phyloP scores from a whole-genome alignment of 1,284 basidiomycete species.

The Ganoderma resinaceum region DNA sequence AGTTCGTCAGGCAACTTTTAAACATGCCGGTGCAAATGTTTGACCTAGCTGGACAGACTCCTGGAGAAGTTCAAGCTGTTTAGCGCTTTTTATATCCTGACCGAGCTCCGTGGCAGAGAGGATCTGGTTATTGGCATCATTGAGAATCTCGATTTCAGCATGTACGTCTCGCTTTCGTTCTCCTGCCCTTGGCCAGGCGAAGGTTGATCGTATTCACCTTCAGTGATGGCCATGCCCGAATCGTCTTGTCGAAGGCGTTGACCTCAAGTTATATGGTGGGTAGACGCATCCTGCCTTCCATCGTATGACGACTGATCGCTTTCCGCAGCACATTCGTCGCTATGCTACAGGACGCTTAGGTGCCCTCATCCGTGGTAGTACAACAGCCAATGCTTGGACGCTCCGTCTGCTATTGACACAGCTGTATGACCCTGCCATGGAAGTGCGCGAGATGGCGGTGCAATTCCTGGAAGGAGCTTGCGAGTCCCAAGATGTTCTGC shows the following conservation, averaged over 20 bases:
- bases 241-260: slow-evolving; percentile 91
- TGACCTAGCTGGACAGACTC: slow-evolving; percentile 55
- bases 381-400: slow-evolving; percentile 81
- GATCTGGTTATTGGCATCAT: slow-evolving; percentile 93
- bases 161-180: slow-evolving; percentile 56
- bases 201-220: background rate
- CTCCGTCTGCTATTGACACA: slow-evolving; percentile 92
- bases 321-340: slow-evolving; percentile 78
- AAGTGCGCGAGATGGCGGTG: slow-evolving; percentile 91
- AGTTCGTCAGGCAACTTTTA: slow-evolving; percentile 60
- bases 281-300: slow-evolving; percentile 12
- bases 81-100: slow-evolving; percentile 94
- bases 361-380: slow-evolving; percentile 71
- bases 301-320: background rate
- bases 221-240: slow-evolving; percentile 92
- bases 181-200: background rate
- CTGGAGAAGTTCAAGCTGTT: slow-evolving; percentile 94
- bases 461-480: slow-evolving; percentile 91
- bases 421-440: slow-evolving; percentile 90
- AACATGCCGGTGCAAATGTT: background rate
- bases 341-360: slow-evolving; percentile 92
- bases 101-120: slow-evolving; percentile 89
- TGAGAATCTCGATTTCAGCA: slow-evolving; percentile 90
- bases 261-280: slow-evolving; percentile 88
- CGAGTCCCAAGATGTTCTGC: slow-evolving; percentile 81